Evolutionary conservation across 2,329 filamentous ascomycete species (phyloP).

Genomic region (Trichoderma brevicompactum): DNA sequence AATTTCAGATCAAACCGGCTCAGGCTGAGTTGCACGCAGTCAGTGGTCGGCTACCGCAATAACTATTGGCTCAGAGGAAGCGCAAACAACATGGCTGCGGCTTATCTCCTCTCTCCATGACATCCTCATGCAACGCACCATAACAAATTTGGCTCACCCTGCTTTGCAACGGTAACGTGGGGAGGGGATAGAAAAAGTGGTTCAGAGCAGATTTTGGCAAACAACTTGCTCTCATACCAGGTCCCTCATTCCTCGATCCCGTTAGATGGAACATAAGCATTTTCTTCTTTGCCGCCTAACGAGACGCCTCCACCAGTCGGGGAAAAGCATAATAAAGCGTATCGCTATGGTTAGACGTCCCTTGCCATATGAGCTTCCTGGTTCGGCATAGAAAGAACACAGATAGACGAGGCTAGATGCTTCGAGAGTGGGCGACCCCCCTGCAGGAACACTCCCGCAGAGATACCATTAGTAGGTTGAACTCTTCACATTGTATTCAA

Average conservation of each 20-base stretch:
- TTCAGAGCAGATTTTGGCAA: background rate
- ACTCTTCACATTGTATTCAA: background rate
- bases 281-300: background rate
- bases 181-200: background rate
- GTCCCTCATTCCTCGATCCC: background rate
- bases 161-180: background rate
- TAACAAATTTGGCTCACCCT: background rate
- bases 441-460: conserved; percentile 3
- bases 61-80: background rate
- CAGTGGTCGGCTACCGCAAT: background rate
- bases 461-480: background rate
- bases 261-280: background rate
- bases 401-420: background rate
- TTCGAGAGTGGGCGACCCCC: background rate
- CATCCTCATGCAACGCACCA: conserved; percentile 4
- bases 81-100: background rate
- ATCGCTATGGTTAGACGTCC: background rate
- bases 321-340: background rate
- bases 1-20: background rate
- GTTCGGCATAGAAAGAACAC: conserved; percentile 22
- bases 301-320: conserved; percentile 6
- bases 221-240: background rate
- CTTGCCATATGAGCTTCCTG: conserved; percentile 19
- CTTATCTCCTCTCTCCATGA: background rate
- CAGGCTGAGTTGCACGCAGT: conserved; percentile 4